These are phyloP conservation scores for Jackrogersella multiformis DNA, from an alignment of 495 filamentous ascomycete genomes.

Conservation along the genomic window DNA sequence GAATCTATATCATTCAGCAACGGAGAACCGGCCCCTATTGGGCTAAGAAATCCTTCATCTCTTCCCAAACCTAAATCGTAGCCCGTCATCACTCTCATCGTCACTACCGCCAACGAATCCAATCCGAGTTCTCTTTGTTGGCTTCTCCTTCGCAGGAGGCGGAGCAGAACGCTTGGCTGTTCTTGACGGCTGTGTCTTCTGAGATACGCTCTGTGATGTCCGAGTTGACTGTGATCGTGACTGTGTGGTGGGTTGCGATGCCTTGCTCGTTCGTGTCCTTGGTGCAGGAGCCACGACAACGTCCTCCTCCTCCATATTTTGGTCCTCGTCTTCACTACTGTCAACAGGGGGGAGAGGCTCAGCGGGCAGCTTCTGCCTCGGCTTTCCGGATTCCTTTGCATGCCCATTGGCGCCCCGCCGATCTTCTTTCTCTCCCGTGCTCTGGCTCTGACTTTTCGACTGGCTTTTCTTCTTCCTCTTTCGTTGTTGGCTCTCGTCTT, in stretches of 20 bases:
- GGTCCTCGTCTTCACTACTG: constrained; percentile 54
- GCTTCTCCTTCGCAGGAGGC: constrained; percentile 47
- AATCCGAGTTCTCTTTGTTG: constrained; percentile 56
- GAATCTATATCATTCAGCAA: not conserved
- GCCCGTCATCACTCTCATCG: constrained; percentile 61
- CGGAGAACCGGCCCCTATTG: not conserved
- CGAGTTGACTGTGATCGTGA: constrained; percentile 49
- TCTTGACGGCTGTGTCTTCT: constrained; percentile 35
- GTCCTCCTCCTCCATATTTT: constrained; percentile 38
- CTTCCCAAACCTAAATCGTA: constrained; percentile 67
- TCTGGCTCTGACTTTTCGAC: constrained; percentile 42
- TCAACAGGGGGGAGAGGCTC: constrained; percentile 42
- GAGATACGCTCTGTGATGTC: constrained; percentile 41
- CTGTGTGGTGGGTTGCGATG: constrained; percentile 43
- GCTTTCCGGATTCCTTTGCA: constrained; percentile 9
- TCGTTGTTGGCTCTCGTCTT: constrained; percentile 48
- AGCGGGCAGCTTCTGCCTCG: constrained; percentile 8
- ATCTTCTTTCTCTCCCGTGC: constrained; percentile 15
- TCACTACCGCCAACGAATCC: constrained; percentile 50
- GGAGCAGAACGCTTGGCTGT: constrained; percentile 53
- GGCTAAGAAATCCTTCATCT: constrained; percentile 45
- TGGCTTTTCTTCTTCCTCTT: constrained; percentile 44
- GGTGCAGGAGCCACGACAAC: constrained; percentile 28
- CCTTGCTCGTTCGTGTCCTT: constrained; percentile 34
- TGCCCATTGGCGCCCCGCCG: not conserved